Evolutionary conservation across 139 green algal species (phyloP).

Genomic region (Chlorella ohadii): DNA sequence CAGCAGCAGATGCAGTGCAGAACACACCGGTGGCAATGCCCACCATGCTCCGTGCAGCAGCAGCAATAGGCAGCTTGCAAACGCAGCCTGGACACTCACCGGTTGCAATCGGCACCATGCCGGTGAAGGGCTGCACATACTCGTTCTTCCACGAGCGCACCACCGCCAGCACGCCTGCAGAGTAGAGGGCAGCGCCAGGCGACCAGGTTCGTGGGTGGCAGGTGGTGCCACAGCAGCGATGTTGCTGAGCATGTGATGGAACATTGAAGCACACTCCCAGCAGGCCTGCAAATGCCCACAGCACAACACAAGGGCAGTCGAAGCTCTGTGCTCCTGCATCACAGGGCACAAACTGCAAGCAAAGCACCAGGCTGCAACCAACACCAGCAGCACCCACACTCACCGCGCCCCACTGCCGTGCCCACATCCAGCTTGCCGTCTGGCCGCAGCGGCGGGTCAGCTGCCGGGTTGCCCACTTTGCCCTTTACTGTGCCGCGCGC

Average conservation of each 20-base stretch:
- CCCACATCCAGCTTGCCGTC: conserved; percentile 91
- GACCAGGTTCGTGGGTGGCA: too few relatives aligned
- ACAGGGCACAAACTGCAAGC: too few relatives aligned
- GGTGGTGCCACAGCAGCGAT: too few relatives aligned
- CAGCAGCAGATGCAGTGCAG: too few relatives aligned
- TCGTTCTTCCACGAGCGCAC: conserved; percentile 61
- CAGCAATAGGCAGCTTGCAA: neutral
- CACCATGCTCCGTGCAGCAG: too few relatives aligned
- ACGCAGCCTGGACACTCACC: neutral
- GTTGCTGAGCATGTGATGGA: too few relatives aligned
- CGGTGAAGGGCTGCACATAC: conserved; percentile 64
- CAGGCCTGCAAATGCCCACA: too few relatives aligned
- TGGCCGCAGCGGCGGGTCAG: conserved; percentile 79
- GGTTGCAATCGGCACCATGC: conserved; percentile 38
- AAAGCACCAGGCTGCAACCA: neutral
- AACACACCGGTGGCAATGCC: too few relatives aligned
- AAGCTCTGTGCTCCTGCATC: too few relatives aligned
- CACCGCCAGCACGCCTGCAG: conserved; percentile 76
- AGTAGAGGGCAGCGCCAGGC: too few relatives aligned
- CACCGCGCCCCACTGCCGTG: conserved; percentile 68
- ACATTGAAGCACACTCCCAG: too few relatives aligned
- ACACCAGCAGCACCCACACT: neutral
- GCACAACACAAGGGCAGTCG: too few relatives aligned
- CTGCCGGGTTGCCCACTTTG: conserved; percentile 70
- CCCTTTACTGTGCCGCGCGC: conserved; percentile 75